These are phyloP conservation scores for Trichoderma endophyticum DNA, from an alignment of 2,329 filamentous ascomycete species.

Conservation along the genomic window DNA sequence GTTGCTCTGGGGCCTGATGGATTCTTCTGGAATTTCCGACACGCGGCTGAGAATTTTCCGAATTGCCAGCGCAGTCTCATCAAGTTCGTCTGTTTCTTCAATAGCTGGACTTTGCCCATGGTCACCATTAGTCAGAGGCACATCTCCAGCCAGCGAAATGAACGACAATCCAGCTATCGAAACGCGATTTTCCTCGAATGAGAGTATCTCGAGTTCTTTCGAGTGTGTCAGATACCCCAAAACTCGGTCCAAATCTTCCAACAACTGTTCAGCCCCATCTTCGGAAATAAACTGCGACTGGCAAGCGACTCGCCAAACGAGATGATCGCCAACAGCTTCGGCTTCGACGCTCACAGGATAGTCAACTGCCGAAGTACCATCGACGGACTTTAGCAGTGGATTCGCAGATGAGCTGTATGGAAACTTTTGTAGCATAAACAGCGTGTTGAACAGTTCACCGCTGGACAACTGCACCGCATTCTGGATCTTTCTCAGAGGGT, in stretches of 20 bases:
- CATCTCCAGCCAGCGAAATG: not conserved
- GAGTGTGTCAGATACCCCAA: constrained; percentile 54
- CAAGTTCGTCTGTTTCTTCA: constrained; percentile 30
- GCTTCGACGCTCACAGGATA: constrained; percentile 82
- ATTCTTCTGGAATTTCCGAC: constrained; percentile 55
- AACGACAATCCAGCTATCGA: constrained; percentile 63
- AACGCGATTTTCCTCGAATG: constrained; percentile 49
- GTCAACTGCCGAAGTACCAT: constrained; percentile 66
- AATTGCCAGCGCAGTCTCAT: constrained; percentile 37
- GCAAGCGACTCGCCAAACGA: constrained; percentile 72
- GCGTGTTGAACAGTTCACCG: constrained; percentile 49
- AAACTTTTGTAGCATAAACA: constrained; percentile 53
- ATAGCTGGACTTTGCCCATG: fast-evolving
- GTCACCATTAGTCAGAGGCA: not conserved
- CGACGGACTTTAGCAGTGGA: constrained; percentile 59
- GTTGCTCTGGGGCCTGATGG: constrained; percentile 60
- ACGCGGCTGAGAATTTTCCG: constrained; percentile 52
- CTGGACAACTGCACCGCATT: constrained; percentile 36
- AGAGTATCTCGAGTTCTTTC: constrained; percentile 50
- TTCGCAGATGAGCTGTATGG: constrained; percentile 5
- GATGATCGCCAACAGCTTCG: constrained; percentile 53
- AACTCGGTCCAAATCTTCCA: constrained; percentile 58
- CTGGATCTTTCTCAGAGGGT: constrained; percentile 70
- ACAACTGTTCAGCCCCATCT: constrained; percentile 46
- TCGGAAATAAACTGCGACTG: constrained; percentile 53